A percentile compares a stretch with the other conserved stretches of the same genome.
Conservation (phyloP, 805 yeast genomes). For the Candida piceae region DNA sequence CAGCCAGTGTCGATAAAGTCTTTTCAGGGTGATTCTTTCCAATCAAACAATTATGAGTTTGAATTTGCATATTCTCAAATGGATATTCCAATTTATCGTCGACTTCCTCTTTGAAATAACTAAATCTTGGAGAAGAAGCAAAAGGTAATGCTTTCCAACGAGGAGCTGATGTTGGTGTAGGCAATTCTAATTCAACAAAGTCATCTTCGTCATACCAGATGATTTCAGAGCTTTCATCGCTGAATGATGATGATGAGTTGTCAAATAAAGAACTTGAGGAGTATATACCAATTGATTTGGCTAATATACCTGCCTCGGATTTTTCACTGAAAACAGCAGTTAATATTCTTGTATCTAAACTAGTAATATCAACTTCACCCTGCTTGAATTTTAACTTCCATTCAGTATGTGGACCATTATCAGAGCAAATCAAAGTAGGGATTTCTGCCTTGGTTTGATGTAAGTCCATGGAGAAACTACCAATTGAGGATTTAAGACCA, state of each 20-base stretch:
- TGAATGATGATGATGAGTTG: constrained; percentile 16
- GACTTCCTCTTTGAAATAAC: constrained; percentile 51
- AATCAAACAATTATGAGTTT: constrained; percentile 62
- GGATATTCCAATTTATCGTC: constrained; percentile 44
- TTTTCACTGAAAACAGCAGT: constrained; percentile 59
- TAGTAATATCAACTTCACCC: constrained; percentile 66
- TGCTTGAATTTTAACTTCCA: constrained; percentile 55
- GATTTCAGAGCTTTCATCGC: constrained; percentile 11
- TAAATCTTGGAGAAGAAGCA: constrained; percentile 50
- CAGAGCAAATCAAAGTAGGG: constrained; percentile 27
- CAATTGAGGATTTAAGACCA: constrained; percentile 66
- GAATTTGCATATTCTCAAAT: constrained; percentile 48
- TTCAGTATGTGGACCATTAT: constrained; percentile 41
- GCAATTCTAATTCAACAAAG: constrained; percentile 62
- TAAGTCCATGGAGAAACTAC: constrained; percentile 53
- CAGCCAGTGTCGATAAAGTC: constrained; percentile 45
- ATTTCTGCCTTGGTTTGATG: constrained; percentile 54
- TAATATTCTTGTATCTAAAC: constrained; percentile 64
- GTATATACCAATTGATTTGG: constrained; percentile 28
- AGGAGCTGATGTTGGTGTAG: constrained; percentile 34
- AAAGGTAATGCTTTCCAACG: constrained; percentile 49
- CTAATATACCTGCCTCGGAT: constrained; percentile 40
- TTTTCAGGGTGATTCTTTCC: constrained; percentile 51
- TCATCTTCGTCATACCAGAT: constrained; percentile 75
- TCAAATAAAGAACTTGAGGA: constrained; percentile 16